These are phyloP conservation scores for Acacia confusa DNA, from an alignment of 306 rosid genomes.

Conservation along the genomic window DNA sequence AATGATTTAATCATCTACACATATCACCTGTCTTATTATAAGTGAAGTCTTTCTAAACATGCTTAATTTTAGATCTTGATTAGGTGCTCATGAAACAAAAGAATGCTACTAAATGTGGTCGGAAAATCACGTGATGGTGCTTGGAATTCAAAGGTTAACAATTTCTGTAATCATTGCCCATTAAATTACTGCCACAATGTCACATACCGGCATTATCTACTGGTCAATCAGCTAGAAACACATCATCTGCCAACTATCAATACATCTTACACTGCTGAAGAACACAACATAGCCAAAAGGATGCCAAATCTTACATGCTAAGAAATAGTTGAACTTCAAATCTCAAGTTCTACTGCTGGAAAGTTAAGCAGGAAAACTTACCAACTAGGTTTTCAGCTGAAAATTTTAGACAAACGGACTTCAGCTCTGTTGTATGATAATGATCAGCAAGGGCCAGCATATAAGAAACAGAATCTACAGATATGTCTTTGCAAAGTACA, in stretches of 20 bases:
- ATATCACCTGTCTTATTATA: background rate
- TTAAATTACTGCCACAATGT: background rate
- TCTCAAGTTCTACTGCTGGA: background rate
- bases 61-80: background rate
- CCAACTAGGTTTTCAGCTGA: constrained; percentile 94
- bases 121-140: background rate
- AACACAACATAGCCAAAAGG: constrained; percentile 19
- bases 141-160: background rate
- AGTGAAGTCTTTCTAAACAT: background rate
- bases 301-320: background rate
- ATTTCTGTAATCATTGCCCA: background rate
- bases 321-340: background rate
- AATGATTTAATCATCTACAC: background rate
- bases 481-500: constrained; percentile 87
- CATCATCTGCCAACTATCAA: background rate
- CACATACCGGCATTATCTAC: constrained; percentile 6
- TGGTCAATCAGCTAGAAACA: background rate
- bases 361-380: constrained; percentile 42
- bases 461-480: constrained; percentile 86
- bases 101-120: background rate
- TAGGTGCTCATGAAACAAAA: background rate
- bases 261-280: constrained; percentile 8
- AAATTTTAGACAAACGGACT: constrained; percentile 87
- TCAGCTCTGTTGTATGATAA: constrained; percentile 76
- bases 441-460: constrained; percentile 90